These are phyloP conservation scores for Nasturtium officinale DNA, from an alignment of 345 rosid species.

Conservation along the genomic window DNA sequence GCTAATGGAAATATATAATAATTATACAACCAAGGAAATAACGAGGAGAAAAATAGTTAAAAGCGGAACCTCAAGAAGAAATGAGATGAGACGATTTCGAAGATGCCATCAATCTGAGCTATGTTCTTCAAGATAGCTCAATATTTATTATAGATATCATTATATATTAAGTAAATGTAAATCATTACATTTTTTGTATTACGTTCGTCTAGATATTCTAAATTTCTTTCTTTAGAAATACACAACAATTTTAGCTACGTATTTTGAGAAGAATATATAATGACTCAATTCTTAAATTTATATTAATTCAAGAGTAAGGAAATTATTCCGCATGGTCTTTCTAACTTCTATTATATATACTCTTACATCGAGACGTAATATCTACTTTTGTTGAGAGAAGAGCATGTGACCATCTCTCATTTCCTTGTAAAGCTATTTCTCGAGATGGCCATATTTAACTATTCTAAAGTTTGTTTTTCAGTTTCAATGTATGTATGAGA, in stretches of 20 bases:
- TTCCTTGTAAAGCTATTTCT: slow-evolving; percentile 8
- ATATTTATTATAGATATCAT: no score
- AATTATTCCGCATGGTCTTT: slow-evolving; percentile 19
- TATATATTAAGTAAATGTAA: no score
- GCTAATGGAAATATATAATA: no score
- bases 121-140: no score
- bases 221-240: background rate
- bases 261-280: slow-evolving; percentile 19
- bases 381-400: slow-evolving; percentile 31
- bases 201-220: slow-evolving; percentile 19
- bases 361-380: slow-evolving; percentile 28
- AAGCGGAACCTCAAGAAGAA: no score
- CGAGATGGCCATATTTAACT: slow-evolving; percentile 12
- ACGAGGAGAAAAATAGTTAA: no score
- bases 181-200: background rate
- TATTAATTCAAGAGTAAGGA: slow-evolving; percentile 19
- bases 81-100: no score
- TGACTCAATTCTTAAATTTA: slow-evolving; percentile 14
- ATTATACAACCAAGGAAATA: no score
- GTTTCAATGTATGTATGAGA: slow-evolving; percentile 29
- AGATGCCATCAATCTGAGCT: no score
- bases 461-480: slow-evolving; percentile 5
- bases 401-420: slow-evolving; percentile 31
- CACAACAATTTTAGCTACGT: background rate
- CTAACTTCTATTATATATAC: slow-evolving; percentile 11